Percentiles rank a stretch among this genome's conserved stretches.
Evolutionary conservation across 805 yeast genomes (phyloP).

Genomic region (Yarrowia hollandica): DNA sequence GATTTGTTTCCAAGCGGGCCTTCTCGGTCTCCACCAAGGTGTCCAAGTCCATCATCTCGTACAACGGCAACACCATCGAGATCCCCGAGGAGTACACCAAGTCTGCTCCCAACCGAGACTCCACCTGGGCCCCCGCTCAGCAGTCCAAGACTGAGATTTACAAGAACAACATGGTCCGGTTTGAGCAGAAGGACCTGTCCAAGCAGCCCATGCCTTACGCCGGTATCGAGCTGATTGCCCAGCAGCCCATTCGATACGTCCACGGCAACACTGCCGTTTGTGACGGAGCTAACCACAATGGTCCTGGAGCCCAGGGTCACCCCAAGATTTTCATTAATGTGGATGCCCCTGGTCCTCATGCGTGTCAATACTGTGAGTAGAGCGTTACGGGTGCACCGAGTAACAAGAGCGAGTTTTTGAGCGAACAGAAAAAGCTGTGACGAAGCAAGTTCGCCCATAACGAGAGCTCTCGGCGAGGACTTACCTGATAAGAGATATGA

Average conservation of each 20-base stretch:
- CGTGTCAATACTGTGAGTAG: constrained; percentile 70
- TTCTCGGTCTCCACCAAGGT: constrained; percentile 25
- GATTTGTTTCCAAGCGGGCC: constrained; percentile 22
- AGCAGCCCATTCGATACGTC: constrained; percentile 68
- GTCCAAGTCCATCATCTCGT: constrained; percentile 20
- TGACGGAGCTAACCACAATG: constrained; percentile 53
- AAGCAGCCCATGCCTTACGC: constrained; percentile 78
- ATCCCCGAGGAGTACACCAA: constrained; percentile 34
- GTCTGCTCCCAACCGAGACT: constrained; percentile 77
- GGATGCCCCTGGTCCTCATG: constrained; percentile 68
- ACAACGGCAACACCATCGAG: constrained; percentile 24
- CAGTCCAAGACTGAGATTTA: constrained; percentile 51
- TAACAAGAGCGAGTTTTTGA: too few relatives aligned
- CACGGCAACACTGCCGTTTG: constrained; percentile 71
- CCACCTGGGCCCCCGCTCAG: constrained; percentile 73
- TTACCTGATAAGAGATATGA: too few relatives aligned
- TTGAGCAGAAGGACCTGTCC: constrained; percentile 66
- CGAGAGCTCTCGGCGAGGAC: too few relatives aligned
- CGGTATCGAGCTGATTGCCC: constrained; percentile 78
- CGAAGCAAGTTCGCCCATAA: too few relatives aligned
- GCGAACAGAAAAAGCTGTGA: too few relatives aligned
- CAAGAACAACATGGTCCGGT: constrained; percentile 61
- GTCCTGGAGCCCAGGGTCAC: constrained; percentile 66
- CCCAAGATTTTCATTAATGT: constrained; percentile 80
- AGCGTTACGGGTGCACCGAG: too few relatives aligned